Base-by-base conservation (phyloP, 2,329 filamentous ascomycete species). In the Aspergillus transmontanensis region DNA sequence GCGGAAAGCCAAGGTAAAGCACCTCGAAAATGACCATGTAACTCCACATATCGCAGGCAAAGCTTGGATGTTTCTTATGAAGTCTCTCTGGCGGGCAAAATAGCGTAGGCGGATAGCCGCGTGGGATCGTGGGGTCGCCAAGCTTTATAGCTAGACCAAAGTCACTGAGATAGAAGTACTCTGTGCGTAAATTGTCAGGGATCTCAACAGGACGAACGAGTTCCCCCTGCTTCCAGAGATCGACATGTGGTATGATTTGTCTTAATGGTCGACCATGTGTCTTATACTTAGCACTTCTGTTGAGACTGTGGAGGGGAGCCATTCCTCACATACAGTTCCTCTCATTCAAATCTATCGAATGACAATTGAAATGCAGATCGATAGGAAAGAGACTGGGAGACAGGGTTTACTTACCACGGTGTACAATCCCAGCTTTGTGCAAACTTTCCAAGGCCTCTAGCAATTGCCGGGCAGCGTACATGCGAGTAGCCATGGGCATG, bases 291-390 rank as follows among this genome's bases (percentile, higher is more conserved):
- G 63, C 70, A 59, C 57, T 68, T 51, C 68, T 36, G 5, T 0
- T 16, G 12, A 36, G 34, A 66, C 51, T 48, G 30, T 70, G 58
- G 26, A 73, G 60, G 60, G 69, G 64, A 63, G 45, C 32, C 48
- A 73, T 69, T 34, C 70, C 72, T 69, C 68, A 74, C 67, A 75
- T 72, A 65, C 67, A 72, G 50, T 75, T 75, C 45, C 62, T 70
- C 34, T 65, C 64, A 58, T 70, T 75, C 28, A 74, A 58, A 59
- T 74, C 71, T 36, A 58, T 55, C 19, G 19, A 57, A 57, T 63
- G 2, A 1, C 2, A 14, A 48, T 48, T 23, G 55, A 39, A 66
- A 30, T n/a, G 41, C 16, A 39, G 46, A 3, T 0, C 10, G 2
- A 11, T 0, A 32, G 30, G 9, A 32, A 32, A 32, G 30, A 32